Conservation (phyloP, 345 rosid genomes). For the Citropsis articulata region DNA sequence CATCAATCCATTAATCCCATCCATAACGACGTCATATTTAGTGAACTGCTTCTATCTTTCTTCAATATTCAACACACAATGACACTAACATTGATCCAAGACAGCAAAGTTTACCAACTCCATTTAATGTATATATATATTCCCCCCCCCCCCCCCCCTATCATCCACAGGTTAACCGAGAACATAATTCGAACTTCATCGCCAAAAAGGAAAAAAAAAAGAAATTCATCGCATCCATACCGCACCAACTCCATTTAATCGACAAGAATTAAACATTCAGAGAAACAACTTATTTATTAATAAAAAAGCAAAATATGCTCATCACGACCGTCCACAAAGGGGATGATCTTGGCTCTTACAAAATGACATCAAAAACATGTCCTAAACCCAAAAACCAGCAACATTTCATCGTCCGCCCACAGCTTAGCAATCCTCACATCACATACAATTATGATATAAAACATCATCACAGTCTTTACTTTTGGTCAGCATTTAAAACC, state of each 20-base stretch:
- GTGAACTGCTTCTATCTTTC: too few species aligned
- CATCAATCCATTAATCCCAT: too few species aligned
- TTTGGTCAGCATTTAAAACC: not conserved
- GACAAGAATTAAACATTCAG: too few species aligned
- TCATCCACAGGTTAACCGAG: too few species aligned
- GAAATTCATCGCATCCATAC: too few species aligned
- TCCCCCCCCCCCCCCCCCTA: too few species aligned
- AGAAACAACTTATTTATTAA: not conserved
- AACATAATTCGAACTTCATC: too few species aligned
- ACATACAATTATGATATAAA: not conserved
- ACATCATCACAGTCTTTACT: not conserved
- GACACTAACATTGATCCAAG: not conserved
- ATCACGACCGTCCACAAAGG: slow-evolving; percentile 1
- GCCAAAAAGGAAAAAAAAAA: too few species aligned
- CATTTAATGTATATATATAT: too few species aligned
- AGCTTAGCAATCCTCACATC: not conserved
- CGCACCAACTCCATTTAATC: not conserved
- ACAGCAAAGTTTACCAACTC: not conserved
- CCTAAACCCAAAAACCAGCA: not conserved
- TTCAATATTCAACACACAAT: too few species aligned
- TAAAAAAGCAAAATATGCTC: not conserved
- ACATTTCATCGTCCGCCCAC: not conserved
- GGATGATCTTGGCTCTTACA: not conserved
- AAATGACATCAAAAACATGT: not conserved
- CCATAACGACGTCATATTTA: too few species aligned